Conservation (phyloP, 768 basidiomycete species). For the Kwoniella pini region DNA sequence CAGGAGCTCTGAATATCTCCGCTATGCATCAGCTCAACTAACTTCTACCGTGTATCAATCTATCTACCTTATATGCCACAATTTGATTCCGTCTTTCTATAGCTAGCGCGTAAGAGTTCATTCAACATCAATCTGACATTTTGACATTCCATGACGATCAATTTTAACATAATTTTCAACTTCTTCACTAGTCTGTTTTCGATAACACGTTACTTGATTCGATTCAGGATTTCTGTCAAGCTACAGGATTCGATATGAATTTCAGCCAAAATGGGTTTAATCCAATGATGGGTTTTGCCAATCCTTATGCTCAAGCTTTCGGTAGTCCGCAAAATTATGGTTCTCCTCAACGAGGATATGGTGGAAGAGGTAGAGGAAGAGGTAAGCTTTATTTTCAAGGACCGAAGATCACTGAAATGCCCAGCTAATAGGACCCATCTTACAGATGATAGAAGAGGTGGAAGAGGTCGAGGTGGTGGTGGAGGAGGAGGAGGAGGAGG, state of each 20-base stretch:
- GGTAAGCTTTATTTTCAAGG: conserved; percentile 13
- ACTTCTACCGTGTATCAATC: not conserved
- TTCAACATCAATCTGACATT: not conserved
- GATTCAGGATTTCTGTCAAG: no score
- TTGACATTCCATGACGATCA: no score
- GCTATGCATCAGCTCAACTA: no score
- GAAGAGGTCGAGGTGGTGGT: conserved; percentile 26
- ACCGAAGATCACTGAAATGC: no score
- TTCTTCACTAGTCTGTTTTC: no score
- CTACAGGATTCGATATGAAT: conserved; percentile 28
- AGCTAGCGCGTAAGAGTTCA: not conserved
- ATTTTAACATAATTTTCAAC: no score
- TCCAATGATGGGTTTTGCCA: conserved; percentile 16
- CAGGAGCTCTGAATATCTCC: no score
- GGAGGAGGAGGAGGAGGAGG: conserved; percentile 23
- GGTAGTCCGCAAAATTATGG: conserved; percentile 29
- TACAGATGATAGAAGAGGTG: conserved; percentile 25
- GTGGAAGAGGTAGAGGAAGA: conserved; percentile 25
- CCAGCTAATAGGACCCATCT: not conserved
- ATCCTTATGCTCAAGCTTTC: conserved; percentile 15
- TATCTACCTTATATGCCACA: not conserved
- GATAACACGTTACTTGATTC: no score
- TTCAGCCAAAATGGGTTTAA: conserved; percentile 28
- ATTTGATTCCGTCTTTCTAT: conserved; percentile 6
- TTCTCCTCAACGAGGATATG: conserved; percentile 19